phyloP scores from a whole-genome alignment of 2,329 filamentous ascomycete species.

The Pleomassaria siparia region DNA sequence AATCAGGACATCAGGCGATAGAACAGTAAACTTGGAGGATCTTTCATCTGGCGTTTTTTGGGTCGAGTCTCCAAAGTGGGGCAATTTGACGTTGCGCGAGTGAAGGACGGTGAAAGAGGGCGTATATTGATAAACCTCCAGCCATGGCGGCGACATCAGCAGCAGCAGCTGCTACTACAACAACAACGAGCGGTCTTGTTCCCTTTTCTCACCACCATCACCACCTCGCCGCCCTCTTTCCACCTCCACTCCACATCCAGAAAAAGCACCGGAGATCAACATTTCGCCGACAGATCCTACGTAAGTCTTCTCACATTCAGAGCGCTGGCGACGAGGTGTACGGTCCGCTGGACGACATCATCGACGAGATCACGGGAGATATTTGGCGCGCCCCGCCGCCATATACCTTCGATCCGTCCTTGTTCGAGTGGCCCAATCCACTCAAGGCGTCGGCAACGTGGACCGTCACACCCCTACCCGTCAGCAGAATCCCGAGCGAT shows the following conservation, averaged over 20 bases:
- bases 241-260: conserved; percentile 32
- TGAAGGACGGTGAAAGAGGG: not conserved
- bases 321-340: conserved; percentile 9
- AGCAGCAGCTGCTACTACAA: too few species aligned
- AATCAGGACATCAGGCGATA: too few species aligned
- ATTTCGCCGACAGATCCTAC: conserved; percentile 26
- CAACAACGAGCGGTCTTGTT: conserved; percentile 4
- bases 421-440: conserved; percentile 18
- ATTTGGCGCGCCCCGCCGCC: conserved; percentile 26
- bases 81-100: not conserved
- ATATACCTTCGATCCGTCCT: conserved; percentile 12
- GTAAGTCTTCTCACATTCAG: conserved; percentile 19
- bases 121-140: not conserved
- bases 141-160: conserved; percentile 2
- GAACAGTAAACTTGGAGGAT: too few species aligned
- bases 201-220: not conserved
- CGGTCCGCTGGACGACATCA: conserved; percentile 39
- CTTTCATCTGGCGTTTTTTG: not conserved
- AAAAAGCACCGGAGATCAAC: conserved; percentile 30
- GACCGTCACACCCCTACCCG: conserved; percentile 27
- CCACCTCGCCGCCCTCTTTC: conserved; percentile 18
- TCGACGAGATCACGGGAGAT: conserved; percentile 34
- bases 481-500: conserved; percentile 31
- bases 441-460: conserved; percentile 23
- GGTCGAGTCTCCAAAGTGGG: not conserved